Evolutionary conservation across 2,329 filamentous ascomycete genomes (phyloP).

Genomic region (Aureobasidium subglaciale): DNA sequence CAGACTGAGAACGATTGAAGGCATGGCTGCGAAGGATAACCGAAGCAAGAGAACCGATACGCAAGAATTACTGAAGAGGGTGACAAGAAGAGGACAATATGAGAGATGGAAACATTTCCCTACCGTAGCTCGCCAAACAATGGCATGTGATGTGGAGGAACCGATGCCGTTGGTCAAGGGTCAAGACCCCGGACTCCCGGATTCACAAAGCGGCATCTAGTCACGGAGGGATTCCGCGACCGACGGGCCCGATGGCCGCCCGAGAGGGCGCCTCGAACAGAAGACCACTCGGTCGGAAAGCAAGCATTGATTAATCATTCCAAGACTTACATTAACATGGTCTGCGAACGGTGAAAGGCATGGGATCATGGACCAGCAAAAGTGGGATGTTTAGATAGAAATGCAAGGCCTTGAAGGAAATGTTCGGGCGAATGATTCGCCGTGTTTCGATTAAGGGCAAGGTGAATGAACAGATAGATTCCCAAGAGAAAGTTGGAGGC

Average conservation of each 20-base stretch:
- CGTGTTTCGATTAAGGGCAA: too few species aligned
- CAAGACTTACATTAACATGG: too few species aligned
- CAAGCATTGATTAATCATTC: not conserved
- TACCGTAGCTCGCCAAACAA: constrained; percentile 2
- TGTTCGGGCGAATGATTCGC: too few species aligned
- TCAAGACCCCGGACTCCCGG: not conserved
- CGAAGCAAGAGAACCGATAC: not conserved
- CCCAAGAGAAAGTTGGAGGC: not conserved
- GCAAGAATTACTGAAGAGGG: not conserved
- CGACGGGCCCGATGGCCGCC: not conserved
- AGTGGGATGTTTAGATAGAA: too few species aligned
- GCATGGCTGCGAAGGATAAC: not conserved
- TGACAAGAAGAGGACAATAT: not conserved
- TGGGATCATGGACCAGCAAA: too few species aligned
- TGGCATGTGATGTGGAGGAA: constrained; percentile 15
- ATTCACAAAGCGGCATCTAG: not conserved
- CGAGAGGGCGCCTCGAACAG: not conserved
- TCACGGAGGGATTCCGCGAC: constrained; percentile 2
- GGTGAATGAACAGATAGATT: too few species aligned
- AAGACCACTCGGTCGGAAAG: not conserved
- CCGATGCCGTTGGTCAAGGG: constrained; percentile 10
- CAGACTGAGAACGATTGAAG: constrained; percentile 19
- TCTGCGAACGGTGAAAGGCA: too few species aligned
- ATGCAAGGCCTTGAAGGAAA: not conserved
- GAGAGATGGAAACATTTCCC: not conserved